A percentile compares a stretch with the other conserved stretches of the same genome.
These are phyloP conservation scores for Jatropha multifida DNA, from an alignment of 441 rosid species.

Conservation along the genomic window DNA sequence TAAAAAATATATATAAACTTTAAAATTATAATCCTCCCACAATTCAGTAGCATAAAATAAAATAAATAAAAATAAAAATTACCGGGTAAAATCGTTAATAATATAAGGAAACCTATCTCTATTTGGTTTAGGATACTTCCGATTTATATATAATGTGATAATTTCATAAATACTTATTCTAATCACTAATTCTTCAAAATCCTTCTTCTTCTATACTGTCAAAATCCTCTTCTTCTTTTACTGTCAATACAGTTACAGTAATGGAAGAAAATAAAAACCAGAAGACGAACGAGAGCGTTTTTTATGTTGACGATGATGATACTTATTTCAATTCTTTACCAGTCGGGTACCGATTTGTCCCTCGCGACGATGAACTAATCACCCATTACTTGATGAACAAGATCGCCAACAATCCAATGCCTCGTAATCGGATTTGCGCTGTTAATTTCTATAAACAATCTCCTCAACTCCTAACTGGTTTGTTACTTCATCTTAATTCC, in stretches of 20 bases:
- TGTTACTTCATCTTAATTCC: not conserved
- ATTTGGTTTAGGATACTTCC: no score
- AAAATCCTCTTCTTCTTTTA: no score
- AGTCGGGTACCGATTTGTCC: not conserved
- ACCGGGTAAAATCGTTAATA: no score
- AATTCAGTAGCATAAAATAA: no score
- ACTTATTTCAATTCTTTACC: not conserved
- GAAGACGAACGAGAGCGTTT: no score
- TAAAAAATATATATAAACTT: no score
- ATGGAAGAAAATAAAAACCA: not conserved
- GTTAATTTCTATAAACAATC: not conserved
- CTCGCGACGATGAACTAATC: conserved; percentile 3
- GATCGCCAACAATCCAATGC: not conserved
- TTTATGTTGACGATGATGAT: not conserved
- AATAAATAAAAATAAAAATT: no score
- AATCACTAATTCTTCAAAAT: not conserved
- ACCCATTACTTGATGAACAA: not conserved
- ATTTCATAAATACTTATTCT: no score
- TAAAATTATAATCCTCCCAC: no score
- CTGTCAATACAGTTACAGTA: not conserved
- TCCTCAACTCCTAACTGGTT: not conserved
- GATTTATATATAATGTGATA: no score
- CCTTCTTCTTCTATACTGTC: not conserved
- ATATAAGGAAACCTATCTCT: no score
- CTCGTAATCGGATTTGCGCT: not conserved